Evolutionary conservation across 441 rosid species (phyloP), one percentile per base, ranked within the genome.

Genomic region (Raphanus hybrid): DNA sequence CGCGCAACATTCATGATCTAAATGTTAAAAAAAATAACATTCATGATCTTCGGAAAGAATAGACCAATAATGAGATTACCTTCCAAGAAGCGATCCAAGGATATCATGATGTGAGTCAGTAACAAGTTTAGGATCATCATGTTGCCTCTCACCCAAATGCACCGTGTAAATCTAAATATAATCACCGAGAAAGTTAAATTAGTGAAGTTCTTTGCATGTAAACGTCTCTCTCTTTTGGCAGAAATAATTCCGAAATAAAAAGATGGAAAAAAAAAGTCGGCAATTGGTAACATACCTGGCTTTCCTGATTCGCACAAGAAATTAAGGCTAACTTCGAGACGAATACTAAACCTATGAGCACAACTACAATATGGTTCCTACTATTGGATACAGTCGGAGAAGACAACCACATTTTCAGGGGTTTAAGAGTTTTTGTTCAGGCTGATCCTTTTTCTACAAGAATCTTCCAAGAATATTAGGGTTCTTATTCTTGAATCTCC

Each of bases 51-150:
- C 1, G 3, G 2, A 41, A 16, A 64, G 1, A 0, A 76, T 60
- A 75, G 14, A 67, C 8, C 48, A 43, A 5, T 37, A 37, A 37
- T 37, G 9, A 12, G 6, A 12, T 50, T 78, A 87, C 89, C 89
- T 83, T 77, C 85, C 90, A 79, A 87, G 75, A 69, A 85, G 70
- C 0, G 66, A 32, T 37, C 75, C 81, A 3, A 87, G 85, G 73
- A 87, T 77, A 18, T 78, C 78, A 57, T 80, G 84, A 77, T 87
- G 88, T 4, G 76, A 76, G 16, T 67, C 66, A 14, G 84, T 82
- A 43, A 83, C 78, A 48, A 77, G 59, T n/a, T 78, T 67, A 4
- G 85, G 78, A 75, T 81, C 81, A 52, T 76, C 73, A 73, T 83
- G 82, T 65, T 63, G 67, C 67, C 61, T 79, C 62, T 27, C 73